A percentile compares a stretch with the other conserved stretches of the same genome.
Conservation (phyloP, 1,139 yeast species). For the Ogataea hybrid region DNA sequence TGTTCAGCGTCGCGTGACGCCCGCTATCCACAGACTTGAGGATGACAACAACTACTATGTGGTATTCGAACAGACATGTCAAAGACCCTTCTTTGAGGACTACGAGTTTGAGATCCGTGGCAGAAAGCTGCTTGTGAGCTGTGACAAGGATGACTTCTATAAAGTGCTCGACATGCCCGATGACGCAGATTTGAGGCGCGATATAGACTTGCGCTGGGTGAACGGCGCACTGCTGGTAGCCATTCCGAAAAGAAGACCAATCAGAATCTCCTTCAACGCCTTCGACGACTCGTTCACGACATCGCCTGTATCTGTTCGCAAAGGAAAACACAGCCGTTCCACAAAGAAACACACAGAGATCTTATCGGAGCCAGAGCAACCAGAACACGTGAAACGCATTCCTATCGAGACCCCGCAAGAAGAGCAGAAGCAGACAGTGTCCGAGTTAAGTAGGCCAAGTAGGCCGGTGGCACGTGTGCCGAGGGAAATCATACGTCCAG, state of each 20-base stretch:
- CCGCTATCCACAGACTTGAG: slow-evolving; percentile 8
- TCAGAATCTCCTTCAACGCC: slow-evolving; percentile 1
- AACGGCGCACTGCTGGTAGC: slow-evolving; percentile 12
- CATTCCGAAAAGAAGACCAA: slow-evolving; percentile 9
- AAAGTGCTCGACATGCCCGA: slow-evolving; percentile 13
- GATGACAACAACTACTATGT: slow-evolving; percentile 13
- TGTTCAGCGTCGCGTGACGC: slow-evolving; percentile 2
- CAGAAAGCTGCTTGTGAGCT: slow-evolving; percentile 10
- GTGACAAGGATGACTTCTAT: slow-evolving; percentile 9
- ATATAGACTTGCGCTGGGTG: slow-evolving; percentile 10
- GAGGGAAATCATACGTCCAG: neutral
- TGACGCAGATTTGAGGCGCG: slow-evolving; percentile 12
- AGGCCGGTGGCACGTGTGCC: no score
- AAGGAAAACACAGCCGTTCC: neutral
- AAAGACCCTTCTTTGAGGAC: slow-evolving; percentile 7
- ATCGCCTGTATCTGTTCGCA: neutral
- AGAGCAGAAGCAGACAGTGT: neutral
- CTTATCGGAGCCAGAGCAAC: no score
- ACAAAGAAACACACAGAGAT: neutral
- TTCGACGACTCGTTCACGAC: neutral
- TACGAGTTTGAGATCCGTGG: slow-evolving; percentile 12
- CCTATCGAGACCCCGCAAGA: neutral
- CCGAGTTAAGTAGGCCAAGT: neutral
- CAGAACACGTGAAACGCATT: neutral
- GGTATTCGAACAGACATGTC: slow-evolving; percentile 10